Percentiles rank a stretch among this genome's conserved stretches.
Conservation (phyloP, 345 rosid genomes). For the Passiflora organensis region DNA sequence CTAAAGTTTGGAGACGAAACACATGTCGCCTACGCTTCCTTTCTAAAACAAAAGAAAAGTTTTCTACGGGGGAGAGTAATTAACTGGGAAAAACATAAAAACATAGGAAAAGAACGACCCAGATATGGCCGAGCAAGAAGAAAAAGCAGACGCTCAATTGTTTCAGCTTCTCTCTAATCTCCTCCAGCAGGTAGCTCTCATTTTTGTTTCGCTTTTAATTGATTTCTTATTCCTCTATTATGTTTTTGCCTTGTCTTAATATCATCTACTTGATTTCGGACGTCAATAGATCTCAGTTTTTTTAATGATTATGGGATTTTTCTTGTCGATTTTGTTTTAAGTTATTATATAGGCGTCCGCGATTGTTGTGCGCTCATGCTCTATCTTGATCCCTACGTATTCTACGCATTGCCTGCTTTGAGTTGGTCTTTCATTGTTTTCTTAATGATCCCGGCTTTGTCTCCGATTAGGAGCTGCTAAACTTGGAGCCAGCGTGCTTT, state of each 20-base stretch:
- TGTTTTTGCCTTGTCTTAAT: neutral
- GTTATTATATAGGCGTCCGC: slow-evolving; percentile 10
- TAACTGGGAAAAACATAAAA: no score
- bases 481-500: no score
- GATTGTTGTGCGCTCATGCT: neutral
- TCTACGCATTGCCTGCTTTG: no score
- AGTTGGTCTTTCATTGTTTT: neutral
- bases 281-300: neutral
- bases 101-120: no score
- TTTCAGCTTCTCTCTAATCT: slow-evolving; percentile 68
- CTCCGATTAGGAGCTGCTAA: no score
- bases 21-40: no score
- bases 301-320: neutral
- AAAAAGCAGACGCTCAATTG: slow-evolving; percentile 54
- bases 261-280: neutral
- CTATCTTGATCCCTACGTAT: no score
- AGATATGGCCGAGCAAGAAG: slow-evolving; percentile 24
- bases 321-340: neutral
- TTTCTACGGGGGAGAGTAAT: no score
- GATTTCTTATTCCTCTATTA: neutral
- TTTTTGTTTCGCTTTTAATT: neutral
- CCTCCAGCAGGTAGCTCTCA: slow-evolving; percentile 48
- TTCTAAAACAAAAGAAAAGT: no score
- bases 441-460: neutral
- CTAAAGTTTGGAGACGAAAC: no score